A percentile compares a stretch with the other conserved stretches of the same genome.
Conservation (phyloP, 495 filamentous ascomycete species). For the Penicillium macrosclerotiorum region DNA sequence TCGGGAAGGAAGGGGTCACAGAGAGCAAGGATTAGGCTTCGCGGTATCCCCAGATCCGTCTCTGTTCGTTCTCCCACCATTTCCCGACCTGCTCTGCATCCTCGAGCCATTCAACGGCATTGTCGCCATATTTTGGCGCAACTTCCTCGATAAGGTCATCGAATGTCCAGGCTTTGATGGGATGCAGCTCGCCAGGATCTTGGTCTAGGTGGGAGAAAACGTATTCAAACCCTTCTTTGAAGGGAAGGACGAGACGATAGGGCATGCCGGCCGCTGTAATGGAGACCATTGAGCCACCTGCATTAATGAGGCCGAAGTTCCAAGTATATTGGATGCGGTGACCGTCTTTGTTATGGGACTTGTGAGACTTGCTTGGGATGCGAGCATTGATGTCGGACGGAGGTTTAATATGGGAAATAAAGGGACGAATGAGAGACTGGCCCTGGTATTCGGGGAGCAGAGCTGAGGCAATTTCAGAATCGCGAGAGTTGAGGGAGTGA, state of each 20-base stretch:
- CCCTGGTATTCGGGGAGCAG: conserved; percentile 38
- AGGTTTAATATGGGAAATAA: conserved; percentile 13
- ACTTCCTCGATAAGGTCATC: conserved; percentile 23
- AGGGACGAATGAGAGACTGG: conserved; percentile 35
- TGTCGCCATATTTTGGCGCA: conserved; percentile 26
- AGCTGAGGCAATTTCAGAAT: conserved; percentile 32
- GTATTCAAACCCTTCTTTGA: conserved; percentile 38
- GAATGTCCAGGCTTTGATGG: conserved; percentile 29
- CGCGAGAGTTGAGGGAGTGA: conserved; percentile 33
- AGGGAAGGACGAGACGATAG: conserved; percentile 41
- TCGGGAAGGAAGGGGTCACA: background rate
- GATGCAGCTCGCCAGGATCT: conserved; percentile 37
- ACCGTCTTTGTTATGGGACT: conserved; percentile 2
- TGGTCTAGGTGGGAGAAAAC: conserved; percentile 34
- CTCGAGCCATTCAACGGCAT: conserved; percentile 35
- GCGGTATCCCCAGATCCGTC: conserved; percentile 41
- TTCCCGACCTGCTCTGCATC: conserved; percentile 37
- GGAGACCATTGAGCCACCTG: conserved; percentile 39
- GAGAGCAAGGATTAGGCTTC: conserved; percentile 14
- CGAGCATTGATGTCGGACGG: background rate
- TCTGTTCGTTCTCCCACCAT: conserved; percentile 41
- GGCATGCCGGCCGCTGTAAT: conserved; percentile 32
- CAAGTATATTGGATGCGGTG: conserved; percentile 12
- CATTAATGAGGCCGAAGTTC: conserved; percentile 48
- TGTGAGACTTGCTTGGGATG: too few species aligned